A percentile compares a stretch with the other conserved stretches of the same genome.
Conservation (phyloP, 1,284 basidiomycete genomes). For the Violaceomyces palustris region DNA sequence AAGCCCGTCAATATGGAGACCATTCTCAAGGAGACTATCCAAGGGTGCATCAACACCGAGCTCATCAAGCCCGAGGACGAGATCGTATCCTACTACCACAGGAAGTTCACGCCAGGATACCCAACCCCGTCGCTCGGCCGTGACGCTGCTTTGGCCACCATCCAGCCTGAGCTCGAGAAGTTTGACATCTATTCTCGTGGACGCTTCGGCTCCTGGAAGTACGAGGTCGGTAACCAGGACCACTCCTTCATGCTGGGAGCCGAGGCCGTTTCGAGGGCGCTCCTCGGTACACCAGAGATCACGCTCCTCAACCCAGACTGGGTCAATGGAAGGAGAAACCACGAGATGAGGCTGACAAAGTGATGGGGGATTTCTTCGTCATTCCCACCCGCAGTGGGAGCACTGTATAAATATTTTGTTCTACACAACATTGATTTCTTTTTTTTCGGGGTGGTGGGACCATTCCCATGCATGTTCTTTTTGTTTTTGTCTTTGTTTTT, state of each 20-base stretch:
- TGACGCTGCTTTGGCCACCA: slow-evolving; percentile 55
- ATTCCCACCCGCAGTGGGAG: no score
- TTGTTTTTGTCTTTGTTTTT: no score
- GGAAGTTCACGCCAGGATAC: slow-evolving; percentile 57
- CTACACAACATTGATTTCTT: no score
- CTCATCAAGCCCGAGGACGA: slow-evolving; percentile 57
- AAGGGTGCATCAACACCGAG: slow-evolving; percentile 57
- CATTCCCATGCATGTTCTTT: no score
- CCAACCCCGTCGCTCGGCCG: slow-evolving; percentile 57
- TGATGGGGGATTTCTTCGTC: no score
- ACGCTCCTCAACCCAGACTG: slow-evolving; percentile 56
- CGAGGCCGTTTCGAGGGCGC: slow-evolving; percentile 57
- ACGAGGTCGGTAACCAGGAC: slow-evolving; percentile 59
- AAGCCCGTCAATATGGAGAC: slow-evolving; percentile 57
- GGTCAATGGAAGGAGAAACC: slow-evolving; percentile 56
- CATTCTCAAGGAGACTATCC: slow-evolving; percentile 57
- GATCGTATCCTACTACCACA: slow-evolving; percentile 58
- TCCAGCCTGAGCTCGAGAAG: slow-evolving; percentile 56
- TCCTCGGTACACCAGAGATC: slow-evolving; percentile 56
- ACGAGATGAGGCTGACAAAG: slow-evolving; percentile 52
- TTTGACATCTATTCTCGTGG: slow-evolving; percentile 57
- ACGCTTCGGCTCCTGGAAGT: slow-evolving; percentile 59
- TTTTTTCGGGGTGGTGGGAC: no score
- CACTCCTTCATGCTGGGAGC: slow-evolving; percentile 59
- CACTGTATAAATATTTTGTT: no score